Evolutionary conservation across 1,139 yeast genomes (phyloP).

Genomic region (Yamadazyma dendronema): DNA sequence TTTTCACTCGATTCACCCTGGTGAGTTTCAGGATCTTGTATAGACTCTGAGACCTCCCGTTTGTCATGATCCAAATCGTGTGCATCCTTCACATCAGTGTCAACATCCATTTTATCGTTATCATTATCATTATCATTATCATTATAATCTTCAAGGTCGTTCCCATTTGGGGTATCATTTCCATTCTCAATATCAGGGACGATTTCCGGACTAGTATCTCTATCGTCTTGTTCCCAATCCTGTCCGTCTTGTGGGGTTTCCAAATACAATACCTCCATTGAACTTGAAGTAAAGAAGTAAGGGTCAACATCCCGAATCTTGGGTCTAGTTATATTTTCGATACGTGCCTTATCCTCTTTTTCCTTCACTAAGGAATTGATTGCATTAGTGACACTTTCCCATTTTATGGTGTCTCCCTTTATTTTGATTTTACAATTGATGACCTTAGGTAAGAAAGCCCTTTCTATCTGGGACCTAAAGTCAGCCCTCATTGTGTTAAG

Average conservation of each 20-base stretch:
- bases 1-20: no score
- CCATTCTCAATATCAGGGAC: no score
- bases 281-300: conserved; percentile 46
- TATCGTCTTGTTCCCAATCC: conserved; percentile 1
- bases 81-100: no score
- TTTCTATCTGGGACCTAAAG: conserved; percentile 20
- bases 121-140: neutral
- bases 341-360: conserved; percentile 28
- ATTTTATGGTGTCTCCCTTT: conserved; percentile 18
- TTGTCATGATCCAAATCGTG: no score
- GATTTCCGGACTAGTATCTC: no score
- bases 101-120: conserved; percentile 1
- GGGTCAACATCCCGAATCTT: conserved; percentile 45
- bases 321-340: conserved; percentile 34
- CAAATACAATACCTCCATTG: conserved; percentile 36
- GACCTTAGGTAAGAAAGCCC: neutral
- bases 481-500: conserved; percentile 32
- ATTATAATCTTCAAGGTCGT: no score
- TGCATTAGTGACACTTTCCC: conserved; percentile 27
- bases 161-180: no score
- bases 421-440: conserved; percentile 9
- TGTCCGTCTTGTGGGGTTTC: conserved; percentile 5
- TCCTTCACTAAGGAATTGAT: conserved; percentile 29
- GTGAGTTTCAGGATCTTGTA: no score
- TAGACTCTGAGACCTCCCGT: no score